Base-by-base conservation (phyloP, 768 basidiomycete genomes). In the Lentinula edodes region DNA sequence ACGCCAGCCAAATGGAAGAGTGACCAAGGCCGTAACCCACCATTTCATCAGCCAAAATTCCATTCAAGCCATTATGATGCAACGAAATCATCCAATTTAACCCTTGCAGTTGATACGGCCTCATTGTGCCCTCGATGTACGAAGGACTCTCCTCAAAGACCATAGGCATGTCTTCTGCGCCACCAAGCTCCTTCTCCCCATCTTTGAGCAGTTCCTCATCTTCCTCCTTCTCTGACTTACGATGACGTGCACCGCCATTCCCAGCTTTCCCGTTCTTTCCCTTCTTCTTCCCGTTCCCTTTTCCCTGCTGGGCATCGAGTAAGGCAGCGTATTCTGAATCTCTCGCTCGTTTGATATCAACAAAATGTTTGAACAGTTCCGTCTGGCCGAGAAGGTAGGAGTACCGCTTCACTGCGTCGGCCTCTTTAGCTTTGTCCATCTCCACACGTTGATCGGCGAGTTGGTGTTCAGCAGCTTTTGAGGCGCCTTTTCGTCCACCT, bases 1-100 rank as follows among this genome's bases (percentile, higher is more conserved):
- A 13, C 9, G 52, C 15, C 8, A 10, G 0, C 52, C 42, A 52
- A 41, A 20, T 53, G 18, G 52, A 32, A 4, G 28, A 28, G 28
- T 28, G 28, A 20, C 18, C 35, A 20, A 36, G 12, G 38, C 5
- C 3, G 18, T 28, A 6, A 39, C 73, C 12, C 65, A 86, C 82
- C 96, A 98, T 98, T 75, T 98, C 96, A 67, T 99, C 96, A 0
- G 96, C 95, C 7, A 98, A 85, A 61, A 98, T 98, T 53, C 96
- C 95, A 63, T 98, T 98, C 63, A 98, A 80, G 48, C 95, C 95
- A 67, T 98, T 97, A 70, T 97, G 94, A 68, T 99, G 90, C 2
- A 99, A 78, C 0, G 93, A 91, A 3, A 95, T 88, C 94, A 98
- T 90, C 95, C 96, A 97, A 71, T 96, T 96, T 46, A 98, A 74